Evolutionary conservation across 1,139 yeast genomes (phyloP).

Genomic region (Wickerhamomyces sp.): DNA sequence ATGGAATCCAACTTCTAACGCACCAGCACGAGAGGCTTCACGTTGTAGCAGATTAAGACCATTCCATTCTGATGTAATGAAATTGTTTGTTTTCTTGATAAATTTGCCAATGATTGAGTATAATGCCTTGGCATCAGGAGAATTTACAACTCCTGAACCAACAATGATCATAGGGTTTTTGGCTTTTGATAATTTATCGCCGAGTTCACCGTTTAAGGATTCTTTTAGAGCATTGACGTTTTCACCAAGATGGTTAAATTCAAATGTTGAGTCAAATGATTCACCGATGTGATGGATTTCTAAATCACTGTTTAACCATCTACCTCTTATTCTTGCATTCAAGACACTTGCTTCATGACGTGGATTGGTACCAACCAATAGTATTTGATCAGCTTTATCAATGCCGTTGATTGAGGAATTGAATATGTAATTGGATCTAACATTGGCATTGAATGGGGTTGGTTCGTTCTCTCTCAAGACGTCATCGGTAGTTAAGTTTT

Average conservation of each 20-base stretch:
- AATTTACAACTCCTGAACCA: slow-evolving; percentile 78
- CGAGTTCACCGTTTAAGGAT: slow-evolving; percentile 67
- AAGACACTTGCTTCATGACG: slow-evolving; percentile 89
- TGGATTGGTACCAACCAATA: slow-evolving; percentile 82
- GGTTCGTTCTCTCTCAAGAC: slow-evolving; percentile 40
- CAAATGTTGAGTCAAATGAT: slow-evolving; percentile 73
- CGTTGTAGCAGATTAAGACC: slow-evolving; percentile 81
- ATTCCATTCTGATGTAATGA: slow-evolving; percentile 74
- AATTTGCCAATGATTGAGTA: slow-evolving; percentile 62
- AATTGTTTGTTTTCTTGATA: slow-evolving; percentile 50
- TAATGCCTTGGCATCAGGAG: slow-evolving; percentile 60
- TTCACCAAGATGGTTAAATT: slow-evolving; percentile 59
- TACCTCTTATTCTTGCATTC: slow-evolving; percentile 80
- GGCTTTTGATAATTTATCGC: slow-evolving; percentile 64
- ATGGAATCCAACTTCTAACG: slow-evolving; percentile 79
- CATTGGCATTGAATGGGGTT: slow-evolving; percentile 65
- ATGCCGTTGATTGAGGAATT: slow-evolving; percentile 77
- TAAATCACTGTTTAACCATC: slow-evolving; percentile 68
- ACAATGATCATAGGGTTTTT: slow-evolving; percentile 74
- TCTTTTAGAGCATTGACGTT: slow-evolving; percentile 51
- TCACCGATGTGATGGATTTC: slow-evolving; percentile 73
- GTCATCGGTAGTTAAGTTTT: slow-evolving; percentile 73
- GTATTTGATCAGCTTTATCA: slow-evolving; percentile 77
- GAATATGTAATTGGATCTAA: slow-evolving; percentile 78
- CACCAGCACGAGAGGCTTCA: slow-evolving; percentile 84